These are phyloP conservation scores for Aplosporella prunicola DNA, from an alignment of 2,329 filamentous ascomycete genomes.

Conservation along the genomic window DNA sequence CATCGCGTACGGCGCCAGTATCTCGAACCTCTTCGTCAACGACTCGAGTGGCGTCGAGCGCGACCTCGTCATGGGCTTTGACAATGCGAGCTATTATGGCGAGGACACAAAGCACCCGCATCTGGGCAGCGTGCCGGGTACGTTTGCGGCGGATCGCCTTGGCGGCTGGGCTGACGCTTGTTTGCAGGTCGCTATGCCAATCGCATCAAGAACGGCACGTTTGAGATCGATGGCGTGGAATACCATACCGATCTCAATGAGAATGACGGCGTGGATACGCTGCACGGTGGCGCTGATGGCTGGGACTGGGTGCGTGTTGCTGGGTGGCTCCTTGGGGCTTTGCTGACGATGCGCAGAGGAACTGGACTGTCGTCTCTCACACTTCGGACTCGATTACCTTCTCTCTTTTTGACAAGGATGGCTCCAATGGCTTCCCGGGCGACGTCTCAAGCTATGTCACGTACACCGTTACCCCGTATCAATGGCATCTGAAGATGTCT, in stretches of 20 bases:
- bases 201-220: constrained; percentile 68
- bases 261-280: constrained; percentile 45
- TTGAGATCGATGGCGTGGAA: constrained; percentile 53
- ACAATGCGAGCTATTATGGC: constrained; percentile 64
- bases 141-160: constrained; percentile 2
- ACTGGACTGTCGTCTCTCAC: constrained; percentile 66
- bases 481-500: constrained; percentile 65
- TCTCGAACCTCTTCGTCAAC: constrained; percentile 61
- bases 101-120: constrained; percentile 58
- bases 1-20: constrained; percentile 64
- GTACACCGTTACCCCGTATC: constrained; percentile 56
- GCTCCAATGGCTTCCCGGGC: constrained; percentile 68
- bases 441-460: constrained; percentile 66
- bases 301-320: constrained; percentile 51
- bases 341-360: constrained; percentile 37
- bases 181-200: constrained; percentile 57
- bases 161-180: background rate
- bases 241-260: constrained; percentile 55
- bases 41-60: constrained; percentile 59
- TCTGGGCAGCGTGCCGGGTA: constrained; percentile 61
- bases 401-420: constrained; percentile 61
- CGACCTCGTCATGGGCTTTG: constrained; percentile 64
- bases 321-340: background rate
- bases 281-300: constrained; percentile 61
- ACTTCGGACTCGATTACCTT: constrained; percentile 63